Evolutionary conservation across 1,284 basidiomycete species (phyloP), one percentile per base, ranked within the genome.

Genomic region (Anthracocystis panici-leucophaei): DNA sequence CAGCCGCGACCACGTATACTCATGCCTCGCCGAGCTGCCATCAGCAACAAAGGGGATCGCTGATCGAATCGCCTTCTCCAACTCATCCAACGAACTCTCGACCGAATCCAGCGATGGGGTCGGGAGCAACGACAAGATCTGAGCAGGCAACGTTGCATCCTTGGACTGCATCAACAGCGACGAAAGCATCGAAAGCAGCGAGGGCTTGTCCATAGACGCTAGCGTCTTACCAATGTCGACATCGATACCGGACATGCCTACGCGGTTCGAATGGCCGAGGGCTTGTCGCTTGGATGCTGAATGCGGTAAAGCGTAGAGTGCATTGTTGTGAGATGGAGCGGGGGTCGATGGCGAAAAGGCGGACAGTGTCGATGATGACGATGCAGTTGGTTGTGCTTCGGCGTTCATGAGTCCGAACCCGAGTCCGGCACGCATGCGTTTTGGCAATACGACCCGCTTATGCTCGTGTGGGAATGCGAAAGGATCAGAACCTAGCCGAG

Each of bases 161-260:
- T 65, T 66, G 20, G 69, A 75, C 52, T 68, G 71, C 23, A 65
- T 29, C 8, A 81, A 70, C 9, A 84, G 75, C 12, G 70, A 66
- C 16, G 70, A 71, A 14, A 84, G 63, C 54, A 82, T 65, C 11
- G 77, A 74, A 0, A 84, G 75, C 12, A 84, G 68, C 18, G 78
- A 76, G 5, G 81, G 70, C 57, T 75, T 79, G 57, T 84, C 82
- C 52, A 82, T 78, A 16, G 78, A 78, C 12, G 80, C 80, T 6
- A 82, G 71, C 67, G 71, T 66, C 53, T 77, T 78, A 53, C 81
- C 81, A 14, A 82, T 67, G 33, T 82, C 81, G 1, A 75, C 73
- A 31, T 72, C 75, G 44, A 69, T 71, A 12, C 73, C 62, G 5
- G 76, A 71, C 68, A 72, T 75, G 50, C 73, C 67, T 4, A 67